phyloP scores from a whole-genome alignment of 2,329 filamentous ascomycete genomes.

The Sporothrix brasiliensis region DNA sequence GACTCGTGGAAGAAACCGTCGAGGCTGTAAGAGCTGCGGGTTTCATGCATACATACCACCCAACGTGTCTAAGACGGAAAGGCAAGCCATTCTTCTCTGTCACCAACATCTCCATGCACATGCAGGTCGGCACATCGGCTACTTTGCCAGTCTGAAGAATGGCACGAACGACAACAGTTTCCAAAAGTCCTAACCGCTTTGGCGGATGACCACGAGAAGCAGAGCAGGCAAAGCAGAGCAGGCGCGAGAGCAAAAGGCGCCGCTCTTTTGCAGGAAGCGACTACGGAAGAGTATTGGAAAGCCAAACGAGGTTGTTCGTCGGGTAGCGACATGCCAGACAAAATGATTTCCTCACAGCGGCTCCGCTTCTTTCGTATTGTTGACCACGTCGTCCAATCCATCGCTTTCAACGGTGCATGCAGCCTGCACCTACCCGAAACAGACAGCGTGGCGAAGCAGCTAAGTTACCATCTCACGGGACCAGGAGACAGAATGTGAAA shows the following conservation, averaged over 20 bases:
- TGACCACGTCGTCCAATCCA: neutral
- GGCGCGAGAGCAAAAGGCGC: neutral
- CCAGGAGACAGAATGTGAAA: neutral
- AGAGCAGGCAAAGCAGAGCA: neutral
- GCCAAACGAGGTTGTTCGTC: neutral
- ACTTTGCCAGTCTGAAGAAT: neutral
- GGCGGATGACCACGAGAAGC: neutral
- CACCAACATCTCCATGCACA: neutral
- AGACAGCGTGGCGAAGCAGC: neutral
- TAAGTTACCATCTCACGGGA: neutral
- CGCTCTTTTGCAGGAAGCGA: neutral
- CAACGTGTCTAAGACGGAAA: neutral
- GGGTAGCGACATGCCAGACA: slow-evolving; percentile 8
- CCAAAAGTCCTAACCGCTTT: neutral
- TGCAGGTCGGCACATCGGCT: slow-evolving; percentile 10
- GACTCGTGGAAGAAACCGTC: slow-evolving; percentile 25
- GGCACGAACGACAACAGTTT: slow-evolving; percentile 7
- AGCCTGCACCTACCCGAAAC: slow-evolving; percentile 12
- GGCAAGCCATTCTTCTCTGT: neutral
- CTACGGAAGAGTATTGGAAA: neutral
- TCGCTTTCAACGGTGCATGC: slow-evolving; percentile 16
- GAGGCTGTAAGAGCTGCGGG: neutral
- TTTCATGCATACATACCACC: neutral
- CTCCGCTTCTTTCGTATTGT: neutral
- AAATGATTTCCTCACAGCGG: neutral